Evolutionary conservation across 257 asterid species (phyloP).

Genomic region (Solanum sitiens): DNA sequence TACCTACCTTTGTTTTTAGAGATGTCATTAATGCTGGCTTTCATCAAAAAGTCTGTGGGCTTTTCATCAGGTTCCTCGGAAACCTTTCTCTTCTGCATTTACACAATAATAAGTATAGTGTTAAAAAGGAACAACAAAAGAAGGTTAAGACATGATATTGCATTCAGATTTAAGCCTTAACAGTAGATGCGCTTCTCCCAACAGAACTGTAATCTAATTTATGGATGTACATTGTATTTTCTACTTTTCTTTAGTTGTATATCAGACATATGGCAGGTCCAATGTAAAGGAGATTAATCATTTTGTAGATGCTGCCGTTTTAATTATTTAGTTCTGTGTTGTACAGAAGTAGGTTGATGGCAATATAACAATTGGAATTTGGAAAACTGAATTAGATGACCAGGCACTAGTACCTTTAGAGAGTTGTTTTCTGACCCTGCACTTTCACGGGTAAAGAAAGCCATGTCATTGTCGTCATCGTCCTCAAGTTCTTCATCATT

Average conservation of each 20-base stretch:
- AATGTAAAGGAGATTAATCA: background rate
- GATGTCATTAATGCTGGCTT: slow-evolving; percentile 12
- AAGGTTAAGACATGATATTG: background rate
- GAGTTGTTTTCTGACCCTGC: slow-evolving; percentile 21
- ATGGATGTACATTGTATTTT: background rate
- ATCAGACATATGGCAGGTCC: background rate
- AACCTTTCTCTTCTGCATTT: slow-evolving; percentile 39
- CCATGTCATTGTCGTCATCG: slow-evolving; percentile 14
- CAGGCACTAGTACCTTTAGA: slow-evolving; percentile 31
- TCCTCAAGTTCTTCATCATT: slow-evolving; percentile 49
- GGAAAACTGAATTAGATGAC: background rate
- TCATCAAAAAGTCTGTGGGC: slow-evolving; percentile 34
- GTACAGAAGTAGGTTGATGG: background rate
- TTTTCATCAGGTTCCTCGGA: slow-evolving; percentile 17
- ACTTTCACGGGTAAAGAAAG: background rate
- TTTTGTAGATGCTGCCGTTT: background rate
- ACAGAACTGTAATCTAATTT: background rate
- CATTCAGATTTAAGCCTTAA: background rate
- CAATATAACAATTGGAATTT: background rate
- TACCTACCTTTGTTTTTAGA: slow-evolving; percentile 32
- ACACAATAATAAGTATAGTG: background rate
- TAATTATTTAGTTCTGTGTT: background rate
- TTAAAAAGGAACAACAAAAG: background rate
- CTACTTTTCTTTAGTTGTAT: background rate
- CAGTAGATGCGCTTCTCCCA: background rate